Evolutionary conservation across 2,329 filamentous ascomycete genomes (phyloP), one percentile per base, ranked within the genome.

Genomic region (Nothophaeocryptopus gaeumannii): DNA sequence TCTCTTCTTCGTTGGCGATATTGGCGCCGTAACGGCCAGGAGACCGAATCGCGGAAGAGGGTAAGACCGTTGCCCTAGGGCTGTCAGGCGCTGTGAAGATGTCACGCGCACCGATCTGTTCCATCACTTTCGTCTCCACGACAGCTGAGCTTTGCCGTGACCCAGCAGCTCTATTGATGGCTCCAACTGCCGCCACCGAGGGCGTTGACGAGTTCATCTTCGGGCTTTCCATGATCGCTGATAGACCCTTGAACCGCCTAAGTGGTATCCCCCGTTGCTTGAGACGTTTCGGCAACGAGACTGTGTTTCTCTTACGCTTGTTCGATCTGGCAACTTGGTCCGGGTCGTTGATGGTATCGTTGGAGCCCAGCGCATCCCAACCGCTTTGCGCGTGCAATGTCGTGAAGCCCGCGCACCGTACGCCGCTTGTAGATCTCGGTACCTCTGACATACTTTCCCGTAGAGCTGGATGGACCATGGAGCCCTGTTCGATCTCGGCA

Each of bases 351-450:
- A 68, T 45, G n/a, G 59, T 57, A 34, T 74, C 72, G n/a, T 65
- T 62, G 1, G 72, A 75, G 9, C 63, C 62, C 8, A 75, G 57
- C 40, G 69, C 59, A 12, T 65, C 70, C 72, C 72, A 76, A 33
- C 69, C 71, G 11, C 64, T 64, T 37, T 63, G 64, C 2, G 62
- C 56, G 38, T 68, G 54, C n/a, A 53, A 47, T 14, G 60, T 51
- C 4, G 42, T 45, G 8, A 61, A 39, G 12, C 50, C 48, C n/a
- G 55, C 49, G 16, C 53, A 39, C n/a, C 60, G 47, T 14, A 52
- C 45, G 20, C 41, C 50, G 10, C 44, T 60, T 5, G 53, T 43
- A 14, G 58, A 55, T 30, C 58, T 52, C 4, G 60, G 47, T 10
- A 59, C 45, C 39, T 62, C 55, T 7, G 53, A 43, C 46, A 59